Conservation (phyloP, 2,329 filamentous ascomycete species). For the Fusarium citri region DNA sequence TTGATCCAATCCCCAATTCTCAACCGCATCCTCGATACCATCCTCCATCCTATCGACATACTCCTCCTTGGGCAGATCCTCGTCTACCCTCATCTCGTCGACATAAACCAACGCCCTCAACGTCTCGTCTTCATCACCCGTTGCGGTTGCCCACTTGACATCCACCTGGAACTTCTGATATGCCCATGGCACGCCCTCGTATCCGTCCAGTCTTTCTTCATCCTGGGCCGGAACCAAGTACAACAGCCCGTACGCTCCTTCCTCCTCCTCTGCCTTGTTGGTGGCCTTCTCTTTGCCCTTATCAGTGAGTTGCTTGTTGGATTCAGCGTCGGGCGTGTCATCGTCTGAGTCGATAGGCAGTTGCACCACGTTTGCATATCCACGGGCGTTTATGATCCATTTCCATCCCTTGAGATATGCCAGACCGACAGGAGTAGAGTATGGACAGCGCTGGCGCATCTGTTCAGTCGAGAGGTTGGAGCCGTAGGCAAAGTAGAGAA, state of each 20-base stretch:
- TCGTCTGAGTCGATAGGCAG: slow-evolving; percentile 26
- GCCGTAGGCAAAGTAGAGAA: slow-evolving; percentile 77
- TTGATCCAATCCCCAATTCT: slow-evolving; percentile 63
- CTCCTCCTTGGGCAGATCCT: slow-evolving; percentile 62
- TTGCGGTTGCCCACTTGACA: slow-evolving; percentile 44
- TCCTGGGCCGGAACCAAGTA: slow-evolving; percentile 64
- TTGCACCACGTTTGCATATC: slow-evolving; percentile 76
- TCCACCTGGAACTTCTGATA: slow-evolving; percentile 66
- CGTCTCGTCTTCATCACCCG: slow-evolving; percentile 40
- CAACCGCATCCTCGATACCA: slow-evolving; percentile 69
- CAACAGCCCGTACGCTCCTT: slow-evolving; percentile 67
- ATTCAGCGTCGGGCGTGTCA: slow-evolving; percentile 12
- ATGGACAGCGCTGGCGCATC: slow-evolving; percentile 72
- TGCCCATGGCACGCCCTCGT: slow-evolving; percentile 72
- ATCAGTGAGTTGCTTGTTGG: not conserved
- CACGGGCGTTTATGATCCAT: slow-evolving; percentile 75
- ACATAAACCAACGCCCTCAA: slow-evolving; percentile 69
- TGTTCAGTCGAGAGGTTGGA: slow-evolving; percentile 75
- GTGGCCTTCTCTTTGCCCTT: slow-evolving; percentile 21
- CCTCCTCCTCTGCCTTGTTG: slow-evolving; percentile 11
- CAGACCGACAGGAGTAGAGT: slow-evolving; percentile 66
- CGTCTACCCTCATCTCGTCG: slow-evolving; percentile 56
- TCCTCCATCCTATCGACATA: slow-evolving; percentile 73
- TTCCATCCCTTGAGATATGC: slow-evolving; percentile 66
- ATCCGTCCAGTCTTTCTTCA: slow-evolving; percentile 63